Percentiles rank a stretch among this genome's conserved stretches.
Conservation (phyloP, 495 filamentous ascomycete genomes). For the Paragyromitra xinjiangensis region DNA sequence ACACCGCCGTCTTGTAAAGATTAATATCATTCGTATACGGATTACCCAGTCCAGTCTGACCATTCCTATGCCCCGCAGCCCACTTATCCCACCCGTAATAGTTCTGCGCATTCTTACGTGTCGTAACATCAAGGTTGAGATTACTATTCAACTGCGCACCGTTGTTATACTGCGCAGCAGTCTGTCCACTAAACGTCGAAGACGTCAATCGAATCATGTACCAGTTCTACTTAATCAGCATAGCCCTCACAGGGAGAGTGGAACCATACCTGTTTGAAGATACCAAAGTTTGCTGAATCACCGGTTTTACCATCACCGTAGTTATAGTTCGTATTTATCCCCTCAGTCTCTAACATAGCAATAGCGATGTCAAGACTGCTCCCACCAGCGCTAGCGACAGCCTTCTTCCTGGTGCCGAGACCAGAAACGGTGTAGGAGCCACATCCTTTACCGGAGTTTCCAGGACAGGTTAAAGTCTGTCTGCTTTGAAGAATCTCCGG, state of each 20-base stretch:
- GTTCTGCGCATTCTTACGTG: slow-evolving; percentile 49
- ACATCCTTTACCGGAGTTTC: slow-evolving; percentile 33
- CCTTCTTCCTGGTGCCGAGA: slow-evolving; percentile 59
- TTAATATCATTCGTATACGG: slow-evolving; percentile 50
- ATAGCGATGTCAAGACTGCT: slow-evolving; percentile 61
- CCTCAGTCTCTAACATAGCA: slow-evolving; percentile 62
- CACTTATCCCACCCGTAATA: slow-evolving; percentile 53
- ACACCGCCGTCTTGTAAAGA: slow-evolving; percentile 45
- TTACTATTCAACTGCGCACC: slow-evolving; percentile 48
- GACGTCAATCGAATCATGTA: slow-evolving; percentile 57
- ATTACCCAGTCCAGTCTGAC: slow-evolving; percentile 42
- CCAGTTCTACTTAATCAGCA: slow-evolving; percentile 58
- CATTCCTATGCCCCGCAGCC: slow-evolving; percentile 53
- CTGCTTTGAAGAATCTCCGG: slow-evolving; percentile 3
- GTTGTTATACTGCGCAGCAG: slow-evolving; percentile 45
- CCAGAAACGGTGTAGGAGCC: slow-evolving; percentile 56
- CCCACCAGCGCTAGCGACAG: slow-evolving; percentile 57
- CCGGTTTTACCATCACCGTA: slow-evolving; percentile 52
- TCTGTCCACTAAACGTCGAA: slow-evolving; percentile 43
- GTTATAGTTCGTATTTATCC: slow-evolving; percentile 60
- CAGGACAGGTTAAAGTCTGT: slow-evolving; percentile 28
- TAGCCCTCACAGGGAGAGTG: neutral
- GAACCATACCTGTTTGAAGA: slow-evolving; percentile 52
- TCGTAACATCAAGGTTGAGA: slow-evolving; percentile 42
- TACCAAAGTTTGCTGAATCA: slow-evolving; percentile 57